These are phyloP conservation scores for Beta lomatogona DNA, from an alignment of 179 eudicot genomes.

Conservation along the genomic window DNA sequence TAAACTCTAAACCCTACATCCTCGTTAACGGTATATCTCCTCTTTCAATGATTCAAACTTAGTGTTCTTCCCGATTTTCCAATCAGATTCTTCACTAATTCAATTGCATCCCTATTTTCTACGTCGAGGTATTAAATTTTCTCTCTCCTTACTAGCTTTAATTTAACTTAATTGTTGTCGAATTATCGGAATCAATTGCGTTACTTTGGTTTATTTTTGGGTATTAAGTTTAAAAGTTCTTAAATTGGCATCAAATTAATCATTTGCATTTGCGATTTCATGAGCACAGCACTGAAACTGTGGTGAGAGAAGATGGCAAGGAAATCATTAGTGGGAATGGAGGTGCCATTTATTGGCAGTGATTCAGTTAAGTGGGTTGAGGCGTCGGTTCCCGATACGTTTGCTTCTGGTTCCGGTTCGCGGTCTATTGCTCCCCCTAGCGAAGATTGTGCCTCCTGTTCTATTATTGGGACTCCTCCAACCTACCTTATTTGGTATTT, in stretches of 20 bases:
- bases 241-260: neutral
- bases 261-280: neutral
- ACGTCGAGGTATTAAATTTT: neutral
- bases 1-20: neutral
- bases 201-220: neutral
- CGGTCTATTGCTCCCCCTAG: conserved; percentile 35
- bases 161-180: neutral
- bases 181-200: no score
- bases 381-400: conserved; percentile 51
- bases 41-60: neutral
- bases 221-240: no score
- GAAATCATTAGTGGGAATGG: conserved; percentile 59
- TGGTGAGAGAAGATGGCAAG: conserved; percentile 38
- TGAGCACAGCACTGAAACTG: neutral
- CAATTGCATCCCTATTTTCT: neutral
- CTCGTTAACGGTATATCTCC: neutral
- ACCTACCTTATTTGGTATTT: conserved; percentile 68
- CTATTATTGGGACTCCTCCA: conserved; percentile 66
- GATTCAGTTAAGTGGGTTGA: conserved; percentile 74
- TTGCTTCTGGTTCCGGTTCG: conserved; percentile 20
- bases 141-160: neutral
- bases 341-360: conserved; percentile 68
- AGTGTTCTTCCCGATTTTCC: neutral
- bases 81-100: neutral
- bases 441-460: conserved; percentile 63